Evolutionary conservation across 176 grass and related monocot species (phyloP).

Genomic region (Tuctoria greenei): DNA sequence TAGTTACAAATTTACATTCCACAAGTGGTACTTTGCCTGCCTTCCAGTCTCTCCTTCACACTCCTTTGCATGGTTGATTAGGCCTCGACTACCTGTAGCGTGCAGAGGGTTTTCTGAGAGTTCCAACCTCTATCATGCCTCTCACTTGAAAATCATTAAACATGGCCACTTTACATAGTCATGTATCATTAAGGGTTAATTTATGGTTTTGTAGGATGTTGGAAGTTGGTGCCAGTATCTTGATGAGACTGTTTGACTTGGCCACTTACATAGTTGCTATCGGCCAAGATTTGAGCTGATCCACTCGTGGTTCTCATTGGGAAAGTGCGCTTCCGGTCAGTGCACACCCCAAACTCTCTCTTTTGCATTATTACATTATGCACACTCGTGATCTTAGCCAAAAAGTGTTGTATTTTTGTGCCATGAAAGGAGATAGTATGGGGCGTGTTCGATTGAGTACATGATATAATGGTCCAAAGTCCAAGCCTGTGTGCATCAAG

Average conservation of each 20-base stretch:
- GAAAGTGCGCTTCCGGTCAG: constrained; percentile 46
- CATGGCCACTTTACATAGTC: constrained; percentile 35
- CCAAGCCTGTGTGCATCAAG: constrained; percentile 36
- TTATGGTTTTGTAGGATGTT: constrained; percentile 34
- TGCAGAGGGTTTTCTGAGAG: constrained; percentile 40
- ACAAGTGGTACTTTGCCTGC: constrained; percentile 32
- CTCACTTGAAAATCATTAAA: constrained; percentile 43
- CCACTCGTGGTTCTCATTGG: constrained; percentile 14
- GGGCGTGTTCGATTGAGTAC: constrained; percentile 34
- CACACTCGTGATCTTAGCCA: constrained; percentile 46
- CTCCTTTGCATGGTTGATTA: constrained; percentile 28
- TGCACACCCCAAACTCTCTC: constrained; percentile 48
- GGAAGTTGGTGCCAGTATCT: constrained; percentile 28
- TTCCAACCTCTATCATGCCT: constrained; percentile 34
- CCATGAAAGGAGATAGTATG: constrained; percentile 40
- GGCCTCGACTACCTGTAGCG: constrained; percentile 29
- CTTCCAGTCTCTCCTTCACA: constrained; percentile 15
- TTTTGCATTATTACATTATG: constrained; percentile 49
- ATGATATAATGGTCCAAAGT: constrained; percentile 34
- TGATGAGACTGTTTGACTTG: constrained; percentile 45
- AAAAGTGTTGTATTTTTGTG: constrained; percentile 45
- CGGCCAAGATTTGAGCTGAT: constrained; percentile 36
- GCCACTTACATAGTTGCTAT: constrained; percentile 39
- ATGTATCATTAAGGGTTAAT: constrained; percentile 37
- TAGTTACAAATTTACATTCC: background rate